A percentile compares a stretch with the other conserved stretches of the same genome.
Evolutionary conservation across 2,329 filamentous ascomycete species (phyloP).

Genomic region (Hawksworthiomyces lignivorus): DNA sequence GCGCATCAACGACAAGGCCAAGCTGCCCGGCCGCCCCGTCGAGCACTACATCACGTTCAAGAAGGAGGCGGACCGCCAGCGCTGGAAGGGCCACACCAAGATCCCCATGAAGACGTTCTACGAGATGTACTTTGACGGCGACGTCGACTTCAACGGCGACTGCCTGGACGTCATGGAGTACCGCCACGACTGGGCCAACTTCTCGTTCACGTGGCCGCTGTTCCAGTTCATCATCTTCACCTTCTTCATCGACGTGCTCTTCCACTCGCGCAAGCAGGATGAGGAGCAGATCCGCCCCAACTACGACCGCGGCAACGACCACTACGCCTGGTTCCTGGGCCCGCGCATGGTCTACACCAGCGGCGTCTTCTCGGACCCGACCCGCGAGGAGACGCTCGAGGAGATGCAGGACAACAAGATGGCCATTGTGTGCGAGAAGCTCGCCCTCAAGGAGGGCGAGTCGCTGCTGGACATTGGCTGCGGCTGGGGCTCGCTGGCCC

Average conservation of each 20-base stretch:
- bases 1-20: conserved; percentile 87
- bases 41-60: conserved; percentile 88
- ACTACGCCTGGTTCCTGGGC: conserved; percentile 97
- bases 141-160: conserved; percentile 94
- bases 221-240: conserved; percentile 16
- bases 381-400: conserved; percentile 83
- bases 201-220: conserved; percentile 39
- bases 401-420: conserved; percentile 98
- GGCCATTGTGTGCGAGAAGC: conserved; percentile 91
- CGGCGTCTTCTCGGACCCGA: conserved; percentile 82
- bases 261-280: conserved; percentile 51
- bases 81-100: conserved; percentile 71
- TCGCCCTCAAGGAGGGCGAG: conserved; percentile 73
- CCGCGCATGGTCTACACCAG: conserved; percentile 99
- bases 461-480: conserved; percentile 89
- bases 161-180: conserved; percentile 83
- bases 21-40: conserved; percentile 74
- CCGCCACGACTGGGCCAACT: conserved; percentile 86
- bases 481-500: conserved; percentile 93
- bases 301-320: conserved; percentile 97
- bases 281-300: conserved; percentile 97
- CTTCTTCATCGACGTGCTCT: conserved; percentile 16
- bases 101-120: conserved; percentile 91
- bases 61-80: conserved; percentile 48
- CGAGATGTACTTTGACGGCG: conserved; percentile 94